Base-by-base conservation (phyloP, 2,329 filamentous ascomycete species). In the Aureobasidium subglaciale region DNA sequence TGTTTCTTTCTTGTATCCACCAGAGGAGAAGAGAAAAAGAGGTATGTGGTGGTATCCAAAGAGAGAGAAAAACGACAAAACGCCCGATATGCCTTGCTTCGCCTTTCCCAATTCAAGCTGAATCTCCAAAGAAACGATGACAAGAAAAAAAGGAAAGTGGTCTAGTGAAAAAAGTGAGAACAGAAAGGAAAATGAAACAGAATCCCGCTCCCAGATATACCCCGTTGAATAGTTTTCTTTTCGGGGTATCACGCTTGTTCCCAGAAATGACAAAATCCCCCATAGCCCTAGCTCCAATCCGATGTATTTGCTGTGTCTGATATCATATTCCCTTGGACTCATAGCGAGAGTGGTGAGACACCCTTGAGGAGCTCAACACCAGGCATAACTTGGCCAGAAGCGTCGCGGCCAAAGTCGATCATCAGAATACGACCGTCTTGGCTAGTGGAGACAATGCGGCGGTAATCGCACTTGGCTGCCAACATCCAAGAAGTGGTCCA, bases 401-500 rank as follows among this genome's bases (percentile, higher is more conserved):
- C 63, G 50, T 60, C 56, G 16, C 67, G 61, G 16, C 83, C 93
- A 74, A 97, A 99, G 73, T 99, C 93, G 78, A 97, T 86, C 58
- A 99, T 87, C 57, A 97, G 74, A 50, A 95, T 90, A 67, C 95
- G 86, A 30, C 91, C 88, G 65, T 96, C 91, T 71, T 99, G 93
- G 48, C 91, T 93, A 0, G 92, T 95, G 64, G 90, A 93, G 59
- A 99, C 88, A 60, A 99, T 93, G 59, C 93, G 84, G 58, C 92
- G 81, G 71, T 97, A 97, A 68, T 99, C 92, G 60, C 88, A 91
- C 78, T 96, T 96, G 50, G 93, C 93, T 61, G 89, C 91, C 58
- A 99, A 75, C 66, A 99, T 95, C 93, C 93, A 99, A 71, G 90
- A 95, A 10, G 87, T 86, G 57, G 96, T 95, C 90, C 91, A 97